phyloP scores from a whole-genome alignment of 2,329 filamentous ascomycete species.

The Aspergillus tubingensis region DNA sequence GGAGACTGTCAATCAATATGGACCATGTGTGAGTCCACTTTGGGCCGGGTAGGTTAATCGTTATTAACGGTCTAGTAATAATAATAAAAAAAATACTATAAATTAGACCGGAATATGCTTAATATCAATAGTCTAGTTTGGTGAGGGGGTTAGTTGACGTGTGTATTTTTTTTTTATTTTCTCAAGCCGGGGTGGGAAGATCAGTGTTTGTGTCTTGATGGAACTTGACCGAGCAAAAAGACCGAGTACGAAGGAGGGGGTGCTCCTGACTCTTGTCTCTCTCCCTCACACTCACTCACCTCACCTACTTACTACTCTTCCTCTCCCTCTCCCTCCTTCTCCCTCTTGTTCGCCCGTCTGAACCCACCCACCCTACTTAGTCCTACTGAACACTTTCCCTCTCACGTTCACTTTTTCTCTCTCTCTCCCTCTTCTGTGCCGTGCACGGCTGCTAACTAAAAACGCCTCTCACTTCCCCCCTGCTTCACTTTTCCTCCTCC shows the following conservation, averaged over 20 bases:
- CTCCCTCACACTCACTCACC: not conserved
- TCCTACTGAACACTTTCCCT: not conserved
- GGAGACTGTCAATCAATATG: constrained; percentile 4
- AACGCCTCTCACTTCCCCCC: not conserved
- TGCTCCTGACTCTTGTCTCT: not conserved
- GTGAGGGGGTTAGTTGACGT: not conserved
- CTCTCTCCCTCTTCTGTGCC: too few species aligned
- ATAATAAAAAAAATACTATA: not conserved
- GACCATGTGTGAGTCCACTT: constrained; percentile 12
- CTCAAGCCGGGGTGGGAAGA: not conserved
- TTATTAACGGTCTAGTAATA: not conserved
- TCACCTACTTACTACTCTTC: too few species aligned
- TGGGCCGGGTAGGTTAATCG: constrained; percentile 2
- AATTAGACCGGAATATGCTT: not conserved
- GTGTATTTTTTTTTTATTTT: not conserved
- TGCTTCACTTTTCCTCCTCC: not conserved
- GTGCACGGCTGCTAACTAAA: too few species aligned
- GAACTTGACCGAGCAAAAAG: not conserved
- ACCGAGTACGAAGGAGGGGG: not conserved
- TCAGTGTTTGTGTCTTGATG: not conserved
- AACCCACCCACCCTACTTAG: not conserved
- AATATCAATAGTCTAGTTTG: not conserved
- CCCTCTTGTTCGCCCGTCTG: not conserved
- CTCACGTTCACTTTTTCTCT: not conserved
- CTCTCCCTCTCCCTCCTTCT: not conserved